These are phyloP conservation scores for Scheffersomyces amazonensis DNA, from an alignment of 805 yeast genomes.

Conservation along the genomic window DNA sequence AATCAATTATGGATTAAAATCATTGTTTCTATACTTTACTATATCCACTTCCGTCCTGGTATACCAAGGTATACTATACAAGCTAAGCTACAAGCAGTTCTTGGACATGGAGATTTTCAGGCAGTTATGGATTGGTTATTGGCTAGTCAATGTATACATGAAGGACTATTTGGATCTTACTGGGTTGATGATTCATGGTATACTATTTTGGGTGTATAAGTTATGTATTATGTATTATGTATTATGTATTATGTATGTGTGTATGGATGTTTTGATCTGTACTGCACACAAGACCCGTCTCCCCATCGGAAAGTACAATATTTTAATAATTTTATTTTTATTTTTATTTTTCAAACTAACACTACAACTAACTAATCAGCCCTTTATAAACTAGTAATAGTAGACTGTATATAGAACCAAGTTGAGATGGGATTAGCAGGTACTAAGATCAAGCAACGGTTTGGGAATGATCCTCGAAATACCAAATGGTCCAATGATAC, in stretches of 20 bases:
- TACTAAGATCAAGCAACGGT: slow-evolving; percentile 72
- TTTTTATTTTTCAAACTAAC: too few species aligned
- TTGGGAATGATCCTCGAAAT: slow-evolving; percentile 91
- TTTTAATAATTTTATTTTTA: too few species aligned
- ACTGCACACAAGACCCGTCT: too few species aligned
- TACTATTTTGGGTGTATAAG: slow-evolving; percentile 27
- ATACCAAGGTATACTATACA: slow-evolving; percentile 19
- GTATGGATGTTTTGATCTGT: too few species aligned
- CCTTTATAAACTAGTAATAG: too few species aligned
- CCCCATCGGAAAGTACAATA: too few species aligned
- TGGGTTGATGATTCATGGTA: slow-evolving; percentile 49
- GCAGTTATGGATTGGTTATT: slow-evolving; percentile 39
- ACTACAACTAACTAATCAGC: too few species aligned
- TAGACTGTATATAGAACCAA: not conserved
- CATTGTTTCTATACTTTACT: slow-evolving; percentile 41
- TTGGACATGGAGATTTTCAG: slow-evolving; percentile 25
- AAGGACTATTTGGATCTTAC: slow-evolving; percentile 35
- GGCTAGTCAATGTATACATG: slow-evolving; percentile 31
- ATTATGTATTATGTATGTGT: too few species aligned
- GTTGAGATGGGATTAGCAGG: slow-evolving; percentile 79
- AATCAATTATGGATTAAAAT: slow-evolving; percentile 57
- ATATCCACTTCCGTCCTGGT: slow-evolving; percentile 37
- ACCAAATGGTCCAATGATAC: slow-evolving; percentile 91
- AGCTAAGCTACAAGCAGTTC: slow-evolving; percentile 24
- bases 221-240: not conserved